Evolutionary conservation across 2,329 filamentous ascomycete genomes (phyloP).

Genomic region (Neurospora crassa): DNA sequence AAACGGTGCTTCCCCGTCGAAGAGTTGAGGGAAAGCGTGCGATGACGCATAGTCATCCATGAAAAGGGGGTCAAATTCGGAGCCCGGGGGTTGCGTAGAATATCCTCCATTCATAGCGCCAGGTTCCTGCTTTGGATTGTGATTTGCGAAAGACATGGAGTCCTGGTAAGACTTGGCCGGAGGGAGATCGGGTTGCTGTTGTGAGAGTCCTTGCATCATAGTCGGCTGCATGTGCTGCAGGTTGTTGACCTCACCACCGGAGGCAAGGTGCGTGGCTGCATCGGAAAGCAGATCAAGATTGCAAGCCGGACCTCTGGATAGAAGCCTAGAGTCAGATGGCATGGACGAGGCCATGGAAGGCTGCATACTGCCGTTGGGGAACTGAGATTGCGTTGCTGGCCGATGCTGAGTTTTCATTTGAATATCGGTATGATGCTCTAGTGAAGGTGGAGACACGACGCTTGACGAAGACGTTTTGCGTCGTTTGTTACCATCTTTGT

Average conservation of each 20-base stretch:
- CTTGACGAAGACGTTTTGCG: conserved; percentile 42
- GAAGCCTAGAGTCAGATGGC: conserved; percentile 36
- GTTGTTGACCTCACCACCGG: conserved; percentile 44
- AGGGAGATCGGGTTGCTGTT: conserved; percentile 29
- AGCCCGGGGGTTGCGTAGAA: conserved; percentile 26
- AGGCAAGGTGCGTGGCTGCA: conserved; percentile 42
- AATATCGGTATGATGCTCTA: conserved; percentile 36
- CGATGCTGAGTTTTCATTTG: conserved; percentile 36
- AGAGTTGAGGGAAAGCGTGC: conserved; percentile 44
- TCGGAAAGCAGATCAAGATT: conserved; percentile 51
- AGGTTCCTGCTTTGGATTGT: conserved; percentile 35
- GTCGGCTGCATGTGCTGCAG: conserved; percentile 40
- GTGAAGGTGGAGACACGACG: conserved; percentile 32
- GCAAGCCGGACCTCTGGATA: conserved; percentile 37
- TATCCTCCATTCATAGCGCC: conserved; percentile 32
- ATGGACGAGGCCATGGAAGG: conserved; percentile 29
- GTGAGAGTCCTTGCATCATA: conserved; percentile 36
- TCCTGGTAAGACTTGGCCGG: conserved; percentile 43
- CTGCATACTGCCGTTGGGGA: conserved; percentile 31
- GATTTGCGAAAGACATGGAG: conserved; percentile 37
- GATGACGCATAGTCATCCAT: conserved; percentile 48
- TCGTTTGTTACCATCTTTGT: conserved; percentile 39
- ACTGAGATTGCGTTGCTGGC: conserved; percentile 25
- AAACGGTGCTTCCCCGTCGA: conserved; percentile 44
- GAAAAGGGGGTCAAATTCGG: conserved; percentile 48